These are phyloP conservation scores for Corylus heterophylla DNA, from an alignment of 306 rosid genomes.

Conservation along the genomic window DNA sequence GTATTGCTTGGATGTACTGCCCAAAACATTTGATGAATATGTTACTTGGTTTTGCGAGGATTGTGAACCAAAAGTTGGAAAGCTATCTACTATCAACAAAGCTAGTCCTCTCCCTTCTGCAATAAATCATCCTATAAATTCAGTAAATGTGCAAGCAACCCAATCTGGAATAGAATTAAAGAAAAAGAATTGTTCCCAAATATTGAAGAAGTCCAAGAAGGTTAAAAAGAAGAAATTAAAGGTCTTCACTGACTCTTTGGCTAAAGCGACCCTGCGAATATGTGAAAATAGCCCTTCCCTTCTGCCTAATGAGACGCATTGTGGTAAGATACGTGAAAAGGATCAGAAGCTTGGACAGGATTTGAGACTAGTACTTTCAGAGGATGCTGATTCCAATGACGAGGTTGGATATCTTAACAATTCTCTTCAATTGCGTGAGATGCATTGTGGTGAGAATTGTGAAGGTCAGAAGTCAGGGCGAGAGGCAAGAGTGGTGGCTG, in stretches of 20 bases:
- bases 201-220: conserved; percentile 15
- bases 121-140: not conserved
- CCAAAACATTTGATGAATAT: conserved; percentile 33
- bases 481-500: not conserved
- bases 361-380: conserved; percentile 22
- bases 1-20: conserved; percentile 55
- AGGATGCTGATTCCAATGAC: conserved; percentile 28
- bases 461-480: not conserved
- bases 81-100: conserved; percentile 25
- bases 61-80: conserved; percentile 41
- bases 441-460: not conserved
- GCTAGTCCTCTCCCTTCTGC: conserved; percentile 11
- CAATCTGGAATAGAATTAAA: conserved; percentile 7
- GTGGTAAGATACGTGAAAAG: conserved; percentile 17
- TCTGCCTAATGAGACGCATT: conserved; percentile 25
- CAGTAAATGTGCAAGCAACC: conserved; percentile 19
- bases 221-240: not conserved
- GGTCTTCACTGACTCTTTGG: conserved; percentile 10
- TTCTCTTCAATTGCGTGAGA: conserved; percentile 1
- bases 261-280: conserved; percentile 16
- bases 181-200: conserved; percentile 5
- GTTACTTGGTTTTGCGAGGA: conserved; percentile 76
- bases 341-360: conserved; percentile 11
- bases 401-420: conserved; percentile 16
- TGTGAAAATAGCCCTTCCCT: conserved; percentile 19